Conservation (phyloP, 2,329 filamentous ascomycete genomes). For the Ophiocordyceps polyrhachis-furcata region DNA sequence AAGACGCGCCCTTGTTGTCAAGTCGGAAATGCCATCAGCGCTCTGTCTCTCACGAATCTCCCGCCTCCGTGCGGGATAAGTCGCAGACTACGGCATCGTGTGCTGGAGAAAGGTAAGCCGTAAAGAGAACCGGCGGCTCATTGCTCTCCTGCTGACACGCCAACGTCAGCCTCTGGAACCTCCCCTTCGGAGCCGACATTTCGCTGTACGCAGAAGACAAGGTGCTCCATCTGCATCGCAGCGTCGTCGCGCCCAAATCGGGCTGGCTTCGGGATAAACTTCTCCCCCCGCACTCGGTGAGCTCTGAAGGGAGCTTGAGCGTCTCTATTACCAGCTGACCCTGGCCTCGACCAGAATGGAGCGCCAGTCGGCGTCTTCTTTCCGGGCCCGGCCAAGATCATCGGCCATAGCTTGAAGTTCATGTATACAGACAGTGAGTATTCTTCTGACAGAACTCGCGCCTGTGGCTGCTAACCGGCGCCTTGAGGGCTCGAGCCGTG, state of each 20-base stretch:
- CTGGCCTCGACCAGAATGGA: conserved; percentile 9
- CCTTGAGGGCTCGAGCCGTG: conserved; percentile 11
- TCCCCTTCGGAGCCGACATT: conserved; percentile 15
- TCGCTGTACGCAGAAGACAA: conserved; percentile 8
- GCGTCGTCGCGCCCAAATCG: conserved; percentile 14
- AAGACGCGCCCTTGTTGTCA: neutral
- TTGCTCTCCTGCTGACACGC: neutral
- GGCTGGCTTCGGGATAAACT: conserved; percentile 16
- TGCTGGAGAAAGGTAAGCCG: conserved; percentile 8
- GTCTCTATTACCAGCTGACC: neutral
- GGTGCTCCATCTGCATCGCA: conserved; percentile 15
- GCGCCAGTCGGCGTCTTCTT: conserved; percentile 9
- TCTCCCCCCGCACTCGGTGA: conserved; percentile 11
- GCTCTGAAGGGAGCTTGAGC: neutral
- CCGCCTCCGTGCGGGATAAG: conserved; percentile 5
- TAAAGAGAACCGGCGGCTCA: neutral
- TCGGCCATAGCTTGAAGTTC: conserved; percentile 14
- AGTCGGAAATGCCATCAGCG: neutral
- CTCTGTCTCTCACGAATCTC: neutral
- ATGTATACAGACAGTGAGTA: conserved; percentile 17
- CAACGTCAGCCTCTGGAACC: conserved; percentile 12
- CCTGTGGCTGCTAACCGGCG: neutral
- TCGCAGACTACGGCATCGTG: conserved; percentile 10
- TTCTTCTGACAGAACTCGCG: too few species aligned
- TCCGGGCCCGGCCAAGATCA: conserved; percentile 8